Evolutionary conservation across 192 early-diverging fungal genomes (phyloP).

Genomic region (Pilobolus umbonatus): DNA sequence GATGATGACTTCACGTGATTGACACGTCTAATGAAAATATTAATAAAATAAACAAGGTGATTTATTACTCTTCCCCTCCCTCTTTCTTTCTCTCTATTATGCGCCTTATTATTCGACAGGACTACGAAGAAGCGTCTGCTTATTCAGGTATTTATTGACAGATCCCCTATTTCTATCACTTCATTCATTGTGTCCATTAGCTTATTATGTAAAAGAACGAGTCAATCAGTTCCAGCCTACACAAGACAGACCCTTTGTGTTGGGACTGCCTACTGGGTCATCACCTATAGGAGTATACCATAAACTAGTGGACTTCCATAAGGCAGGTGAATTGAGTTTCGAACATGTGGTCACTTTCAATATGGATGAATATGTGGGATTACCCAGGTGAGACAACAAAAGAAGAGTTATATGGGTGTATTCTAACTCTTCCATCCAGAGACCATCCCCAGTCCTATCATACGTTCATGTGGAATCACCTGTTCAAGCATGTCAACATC

Average conservation of each 20-base stretch:
- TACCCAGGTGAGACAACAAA: constrained; percentile 52
- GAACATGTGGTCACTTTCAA: constrained; percentile 82
- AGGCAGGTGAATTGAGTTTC: constrained; percentile 67
- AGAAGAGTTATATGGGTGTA: neutral
- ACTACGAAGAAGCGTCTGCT: constrained; percentile 65
- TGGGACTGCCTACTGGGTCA: constrained; percentile 83
- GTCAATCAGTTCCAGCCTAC: constrained; percentile 79
- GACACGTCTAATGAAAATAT: neutral
- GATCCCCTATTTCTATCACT: no score
- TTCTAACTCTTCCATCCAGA: no score
- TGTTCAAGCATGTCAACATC: constrained; percentile 87
- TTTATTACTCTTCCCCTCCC: neutral
- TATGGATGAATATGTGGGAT: constrained; percentile 87
- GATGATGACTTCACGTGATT: neutral
- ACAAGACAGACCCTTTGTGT: constrained; percentile 71
- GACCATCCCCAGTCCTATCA: constrained; percentile 88
- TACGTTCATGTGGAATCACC: constrained; percentile 88
- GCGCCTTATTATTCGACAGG: constrained; percentile 73
- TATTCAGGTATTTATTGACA: constrained; percentile 48
- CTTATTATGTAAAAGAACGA: constrained; percentile 78
- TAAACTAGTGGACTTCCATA: constrained; percentile 67
- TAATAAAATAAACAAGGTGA: neutral
- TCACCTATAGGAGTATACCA: constrained; percentile 76
- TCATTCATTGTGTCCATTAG: constrained; percentile 19
- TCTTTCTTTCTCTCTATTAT: constrained; percentile 36